Evolutionary conservation across 345 rosid species (phyloP).

Genomic region (Brassica nigra): DNA sequence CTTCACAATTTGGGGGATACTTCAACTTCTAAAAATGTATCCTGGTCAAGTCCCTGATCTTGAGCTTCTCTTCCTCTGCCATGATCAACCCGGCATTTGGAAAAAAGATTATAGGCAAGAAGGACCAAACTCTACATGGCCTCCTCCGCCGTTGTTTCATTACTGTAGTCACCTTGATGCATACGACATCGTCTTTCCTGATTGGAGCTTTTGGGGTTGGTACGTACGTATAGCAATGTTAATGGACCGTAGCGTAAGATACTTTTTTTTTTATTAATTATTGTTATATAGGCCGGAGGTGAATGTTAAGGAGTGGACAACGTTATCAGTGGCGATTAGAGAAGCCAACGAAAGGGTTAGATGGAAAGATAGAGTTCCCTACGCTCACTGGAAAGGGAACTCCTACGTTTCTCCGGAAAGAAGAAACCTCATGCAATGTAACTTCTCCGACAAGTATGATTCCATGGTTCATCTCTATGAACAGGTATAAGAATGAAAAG

Average conservation of each 20-base stretch:
- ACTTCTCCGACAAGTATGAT: slow-evolving; percentile 39
- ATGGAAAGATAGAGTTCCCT: slow-evolving; percentile 65
- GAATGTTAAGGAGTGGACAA: slow-evolving; percentile 64
- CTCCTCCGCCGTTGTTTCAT: slow-evolving; percentile 63
- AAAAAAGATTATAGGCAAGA: slow-evolving; percentile 31
- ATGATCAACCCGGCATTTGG: slow-evolving; percentile 43
- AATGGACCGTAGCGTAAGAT: neutral
- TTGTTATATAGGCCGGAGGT: slow-evolving; percentile 53
- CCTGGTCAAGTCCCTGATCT: slow-evolving; percentile 65
- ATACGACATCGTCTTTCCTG: slow-evolving; percentile 56
- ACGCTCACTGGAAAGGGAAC: slow-evolving; percentile 76
- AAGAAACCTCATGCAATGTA: slow-evolving; percentile 53
- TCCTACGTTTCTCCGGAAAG: slow-evolving; percentile 41
- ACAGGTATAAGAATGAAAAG: slow-evolving; percentile 33
- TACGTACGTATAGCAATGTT: neutral
- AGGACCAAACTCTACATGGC: slow-evolving; percentile 16
- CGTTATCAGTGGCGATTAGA: slow-evolving; percentile 41
- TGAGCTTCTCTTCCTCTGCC: slow-evolving; percentile 58
- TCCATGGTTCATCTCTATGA: slow-evolving; percentile 45
- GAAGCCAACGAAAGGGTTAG: slow-evolving; percentile 44
- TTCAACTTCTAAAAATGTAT: slow-evolving; percentile 63
- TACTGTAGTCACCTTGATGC: slow-evolving; percentile 49
- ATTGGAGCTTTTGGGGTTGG: slow-evolving; percentile 86
- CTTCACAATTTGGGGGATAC: slow-evolving; percentile 68
- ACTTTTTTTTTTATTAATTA: neutral